phyloP scores from a whole-genome alignment of 129 eudicot species.

The Flaveria ramosissima region DNA sequence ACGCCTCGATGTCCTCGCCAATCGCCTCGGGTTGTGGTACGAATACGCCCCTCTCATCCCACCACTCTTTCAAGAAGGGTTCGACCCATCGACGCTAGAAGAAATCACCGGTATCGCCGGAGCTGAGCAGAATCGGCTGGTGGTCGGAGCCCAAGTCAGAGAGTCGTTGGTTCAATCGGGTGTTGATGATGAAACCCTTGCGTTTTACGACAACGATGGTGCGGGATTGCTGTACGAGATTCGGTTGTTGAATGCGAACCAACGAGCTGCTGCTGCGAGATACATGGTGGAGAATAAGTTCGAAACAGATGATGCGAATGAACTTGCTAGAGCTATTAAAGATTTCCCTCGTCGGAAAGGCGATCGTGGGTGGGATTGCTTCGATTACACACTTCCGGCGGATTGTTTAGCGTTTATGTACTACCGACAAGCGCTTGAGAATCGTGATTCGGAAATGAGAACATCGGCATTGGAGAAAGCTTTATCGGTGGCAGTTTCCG shows the following conservation, averaged over 20 bases:
- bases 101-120: conserved; percentile 75
- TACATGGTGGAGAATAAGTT: conserved; percentile 41
- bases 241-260: conserved; percentile 43
- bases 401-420: conserved; percentile 70
- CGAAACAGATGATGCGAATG: conserved; percentile 44
- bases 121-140: conserved; percentile 64
- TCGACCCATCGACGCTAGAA: conserved; percentile 54
- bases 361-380: conserved; percentile 71
- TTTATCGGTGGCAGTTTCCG: conserved; percentile 48
- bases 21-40: conserved; percentile 78
- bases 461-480: conserved; percentile 52
- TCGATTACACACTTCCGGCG: conserved; percentile 49
- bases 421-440: conserved; percentile 65
- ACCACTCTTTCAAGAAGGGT: conserved; percentile 56
- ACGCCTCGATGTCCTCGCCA: conserved; percentile 59
- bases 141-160: conserved; percentile 69
- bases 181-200: conserved; percentile 38
- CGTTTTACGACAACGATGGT: conserved; percentile 53
- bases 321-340: conserved; percentile 68
- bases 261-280: conserved; percentile 55
- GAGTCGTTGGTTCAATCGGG: conserved; percentile 50
- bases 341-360: conserved; percentile 61
- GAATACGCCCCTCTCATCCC: conserved; percentile 78
- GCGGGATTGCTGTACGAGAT: conserved; percentile 68
- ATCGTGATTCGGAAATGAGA: conserved; percentile 38